phyloP scores from a whole-genome alignment of 192 early-diverging fungal genomes.

The Jimgerdemannia lactiflua region DNA sequence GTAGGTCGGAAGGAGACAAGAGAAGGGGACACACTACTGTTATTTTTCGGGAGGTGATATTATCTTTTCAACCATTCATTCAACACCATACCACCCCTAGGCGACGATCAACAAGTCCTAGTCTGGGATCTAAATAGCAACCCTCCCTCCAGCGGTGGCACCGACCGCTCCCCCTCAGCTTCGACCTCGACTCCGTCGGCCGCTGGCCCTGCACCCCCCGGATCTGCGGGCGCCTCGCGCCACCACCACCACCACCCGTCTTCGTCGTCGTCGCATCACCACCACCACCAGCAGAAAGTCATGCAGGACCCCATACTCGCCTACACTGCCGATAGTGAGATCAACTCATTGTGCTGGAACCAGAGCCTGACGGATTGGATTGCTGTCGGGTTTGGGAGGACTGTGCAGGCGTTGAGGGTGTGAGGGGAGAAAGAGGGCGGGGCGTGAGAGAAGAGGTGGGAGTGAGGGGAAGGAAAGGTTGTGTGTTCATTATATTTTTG shows the following conservation, averaged over 20 bases:
- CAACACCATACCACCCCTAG: slow-evolving; percentile 31
- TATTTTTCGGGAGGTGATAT: neutral
- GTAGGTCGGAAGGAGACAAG: too few species aligned
- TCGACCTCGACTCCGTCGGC: neutral
- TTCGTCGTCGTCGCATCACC: slow-evolving; percentile 7
- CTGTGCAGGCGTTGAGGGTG: slow-evolving; percentile 70
- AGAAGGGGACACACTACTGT: neutral
- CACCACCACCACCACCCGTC: slow-evolving; percentile 19
- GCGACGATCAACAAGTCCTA: slow-evolving; percentile 85
- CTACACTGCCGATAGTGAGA: slow-evolving; percentile 71
- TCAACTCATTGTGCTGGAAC: slow-evolving; percentile 87
- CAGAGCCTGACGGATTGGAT: slow-evolving; percentile 80
- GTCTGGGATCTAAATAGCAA: slow-evolving; percentile 82
- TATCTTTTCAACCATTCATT: slow-evolving; percentile 1
- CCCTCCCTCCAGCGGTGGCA: slow-evolving; percentile 2
- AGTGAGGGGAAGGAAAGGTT: too few species aligned
- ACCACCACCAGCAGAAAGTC: slow-evolving; percentile 22
- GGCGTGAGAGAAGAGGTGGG: too few species aligned
- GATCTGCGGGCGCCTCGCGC: slow-evolving; percentile 21
- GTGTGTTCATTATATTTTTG: too few species aligned
- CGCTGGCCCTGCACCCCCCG: slow-evolving; percentile 32
- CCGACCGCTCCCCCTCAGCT: neutral
- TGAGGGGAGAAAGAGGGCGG: too few species aligned
- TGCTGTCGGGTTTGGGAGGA: slow-evolving; percentile 80
- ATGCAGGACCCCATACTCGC: slow-evolving; percentile 65